Evolutionary conservation across 1,139 yeast genomes (phyloP).

Genomic region (Saccharomyces hybrid): DNA sequence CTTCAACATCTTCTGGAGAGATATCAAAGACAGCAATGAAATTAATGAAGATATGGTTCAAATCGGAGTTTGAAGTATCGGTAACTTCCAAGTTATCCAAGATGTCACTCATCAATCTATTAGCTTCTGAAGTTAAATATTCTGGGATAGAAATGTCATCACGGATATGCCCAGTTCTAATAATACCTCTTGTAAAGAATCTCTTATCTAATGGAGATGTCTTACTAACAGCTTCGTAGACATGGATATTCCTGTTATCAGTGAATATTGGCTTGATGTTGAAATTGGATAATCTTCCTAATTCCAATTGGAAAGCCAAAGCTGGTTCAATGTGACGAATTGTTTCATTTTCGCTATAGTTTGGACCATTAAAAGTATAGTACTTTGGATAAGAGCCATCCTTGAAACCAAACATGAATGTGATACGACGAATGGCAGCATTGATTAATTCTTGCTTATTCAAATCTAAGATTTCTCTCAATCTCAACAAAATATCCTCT

Average conservation of each 20-base stretch:
- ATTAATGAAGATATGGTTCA: conserved; percentile 94
- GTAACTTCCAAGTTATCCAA: conserved; percentile 90
- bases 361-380: conserved; percentile 90
- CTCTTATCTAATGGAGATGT: conserved; percentile 90
- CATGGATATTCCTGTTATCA: conserved; percentile 95
- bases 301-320: conserved; percentile 91
- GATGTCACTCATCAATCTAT: conserved; percentile 90
- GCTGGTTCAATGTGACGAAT: conserved; percentile 99
- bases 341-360: conserved; percentile 73
- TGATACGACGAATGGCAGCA: conserved; percentile 80
- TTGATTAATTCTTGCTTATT: conserved; percentile 60
- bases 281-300: conserved; percentile 89
- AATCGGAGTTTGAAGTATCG: conserved; percentile 90
- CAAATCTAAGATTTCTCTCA: conserved; percentile 60
- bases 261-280: conserved; percentile 92
- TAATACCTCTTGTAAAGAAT: conserved; percentile 93
- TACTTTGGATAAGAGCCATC: conserved; percentile 90
- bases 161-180: conserved; percentile 89
- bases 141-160: conserved; percentile 90
- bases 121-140: conserved; percentile 91
- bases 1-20: conserved; percentile 91
- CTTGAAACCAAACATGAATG: conserved; percentile 78
- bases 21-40: conserved; percentile 93
- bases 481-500: conserved; percentile 54
- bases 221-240: conserved; percentile 93